These are phyloP conservation scores for Xylariaceae sp. DNA, from an alignment of 2,329 filamentous ascomycete species.

Conservation along the genomic window DNA sequence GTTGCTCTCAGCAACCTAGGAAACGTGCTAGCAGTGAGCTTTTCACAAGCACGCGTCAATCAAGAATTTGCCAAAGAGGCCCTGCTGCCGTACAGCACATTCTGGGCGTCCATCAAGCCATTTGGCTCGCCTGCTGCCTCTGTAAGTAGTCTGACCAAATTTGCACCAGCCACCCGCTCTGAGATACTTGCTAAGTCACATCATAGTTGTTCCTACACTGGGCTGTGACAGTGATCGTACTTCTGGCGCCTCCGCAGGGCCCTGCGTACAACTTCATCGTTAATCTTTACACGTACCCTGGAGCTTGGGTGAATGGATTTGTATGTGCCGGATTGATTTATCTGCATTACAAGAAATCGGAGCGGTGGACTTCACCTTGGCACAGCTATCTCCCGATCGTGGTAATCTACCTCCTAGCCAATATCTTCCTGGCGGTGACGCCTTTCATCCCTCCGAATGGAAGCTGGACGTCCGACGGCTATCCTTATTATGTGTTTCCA, in stretches of 20 bases:
- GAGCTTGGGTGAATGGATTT: slow-evolving; percentile 53
- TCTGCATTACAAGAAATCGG: slow-evolving; percentile 47
- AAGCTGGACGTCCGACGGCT: slow-evolving; percentile 46
- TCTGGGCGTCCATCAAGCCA: slow-evolving; percentile 69
- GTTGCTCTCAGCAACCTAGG: slow-evolving; percentile 61
- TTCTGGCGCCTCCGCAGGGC: slow-evolving; percentile 64
- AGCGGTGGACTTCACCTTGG: slow-evolving; percentile 54
- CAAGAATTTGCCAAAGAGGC: slow-evolving; percentile 70
- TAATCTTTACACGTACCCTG: slow-evolving; percentile 54
- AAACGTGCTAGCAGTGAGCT: slow-evolving; percentile 60
- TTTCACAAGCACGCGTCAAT: slow-evolving; percentile 57
- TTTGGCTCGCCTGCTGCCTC: slow-evolving; percentile 62
- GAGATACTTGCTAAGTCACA: too few species aligned
- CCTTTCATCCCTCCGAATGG: slow-evolving; percentile 55
- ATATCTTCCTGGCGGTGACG: slow-evolving; percentile 51
- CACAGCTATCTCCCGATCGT: slow-evolving; percentile 48
- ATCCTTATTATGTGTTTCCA: slow-evolving; percentile 57
- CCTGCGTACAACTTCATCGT: slow-evolving; percentile 68
- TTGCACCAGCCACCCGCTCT: too few species aligned
- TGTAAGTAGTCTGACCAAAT: slow-evolving; percentile 30
- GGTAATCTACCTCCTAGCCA: slow-evolving; percentile 48
- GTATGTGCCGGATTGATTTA: slow-evolving; percentile 51
- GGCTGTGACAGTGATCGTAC: slow-evolving; percentile 61
- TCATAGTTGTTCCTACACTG: slow-evolving; percentile 60
- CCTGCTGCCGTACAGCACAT: slow-evolving; percentile 60